Percentiles rank a stretch among this genome's conserved stretches.
These are phyloP conservation scores for Telfairia occidentalis DNA, from an alignment of 331 rosid genomes.

Conservation along the genomic window DNA sequence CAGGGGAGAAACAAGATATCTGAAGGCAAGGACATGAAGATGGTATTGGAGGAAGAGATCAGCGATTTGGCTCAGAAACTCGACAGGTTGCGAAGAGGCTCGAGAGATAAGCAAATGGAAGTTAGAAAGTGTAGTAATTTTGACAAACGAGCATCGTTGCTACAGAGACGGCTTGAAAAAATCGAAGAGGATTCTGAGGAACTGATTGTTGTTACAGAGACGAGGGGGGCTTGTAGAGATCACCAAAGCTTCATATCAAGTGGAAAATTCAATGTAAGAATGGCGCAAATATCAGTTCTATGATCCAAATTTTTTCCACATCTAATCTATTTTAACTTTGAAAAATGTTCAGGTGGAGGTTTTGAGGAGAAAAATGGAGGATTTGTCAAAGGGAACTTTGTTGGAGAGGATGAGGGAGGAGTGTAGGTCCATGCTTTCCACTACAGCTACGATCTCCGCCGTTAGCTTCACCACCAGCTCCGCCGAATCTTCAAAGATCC, in stretches of 20 bases:
- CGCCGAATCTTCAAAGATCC: constrained; percentile 38
- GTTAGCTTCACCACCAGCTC: constrained; percentile 29
- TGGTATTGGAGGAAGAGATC: constrained; percentile 55
- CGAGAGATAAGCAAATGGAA: constrained; percentile 24
- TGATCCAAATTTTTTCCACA: not conserved
- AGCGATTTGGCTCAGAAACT: constrained; percentile 46
- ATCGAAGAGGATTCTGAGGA: constrained; percentile 45
- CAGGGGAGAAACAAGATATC: constrained; percentile 63
- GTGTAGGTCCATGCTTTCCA: constrained; percentile 49
- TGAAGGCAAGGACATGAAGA: constrained; percentile 36
- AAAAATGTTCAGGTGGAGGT: constrained; percentile 55
- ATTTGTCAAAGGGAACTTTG: constrained; percentile 62
- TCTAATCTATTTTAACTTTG: not conserved
- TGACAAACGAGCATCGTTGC: constrained; percentile 47
- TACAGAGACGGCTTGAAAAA: constrained; percentile 44
- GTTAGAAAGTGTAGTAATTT: constrained; percentile 33
- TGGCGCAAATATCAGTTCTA: not conserved
- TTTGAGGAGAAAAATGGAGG: constrained; percentile 81
- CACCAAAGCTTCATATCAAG: constrained; percentile 35
- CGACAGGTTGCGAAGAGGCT: constrained; percentile 48
- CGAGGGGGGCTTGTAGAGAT: constrained; percentile 21
- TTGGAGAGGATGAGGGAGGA: constrained; percentile 83
- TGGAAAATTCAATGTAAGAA: constrained; percentile 54
- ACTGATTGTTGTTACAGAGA: constrained; percentile 34
- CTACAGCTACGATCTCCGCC: constrained; percentile 31